phyloP scores from a whole-genome alignment of 2,329 filamentous ascomycete genomes.

The Arthrobotrys iridis region DNA sequence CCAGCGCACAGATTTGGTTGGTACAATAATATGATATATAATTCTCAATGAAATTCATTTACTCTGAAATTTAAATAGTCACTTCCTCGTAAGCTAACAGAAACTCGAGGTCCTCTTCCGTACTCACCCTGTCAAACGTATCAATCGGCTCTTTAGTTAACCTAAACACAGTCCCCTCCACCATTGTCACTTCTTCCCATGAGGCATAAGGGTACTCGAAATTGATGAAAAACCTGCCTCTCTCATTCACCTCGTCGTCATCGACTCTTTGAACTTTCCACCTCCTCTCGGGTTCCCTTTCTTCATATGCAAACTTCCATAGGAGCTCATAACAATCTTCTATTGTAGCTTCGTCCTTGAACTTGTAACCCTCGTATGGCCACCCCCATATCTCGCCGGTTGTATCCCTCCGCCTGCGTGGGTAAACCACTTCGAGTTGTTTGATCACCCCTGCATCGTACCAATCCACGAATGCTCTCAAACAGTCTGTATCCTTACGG shows the following conservation, averaged over 20 bases:
- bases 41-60: too few species aligned
- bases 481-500: not conserved
- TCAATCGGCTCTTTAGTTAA: conserved; percentile 1
- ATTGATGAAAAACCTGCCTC: conserved; percentile 10
- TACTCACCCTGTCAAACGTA: not conserved
- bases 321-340: conserved; percentile 22
- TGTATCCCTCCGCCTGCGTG: not conserved
- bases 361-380: not conserved
- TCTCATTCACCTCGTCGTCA: conserved; percentile 23
- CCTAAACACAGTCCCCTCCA: conserved; percentile 36
- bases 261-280: conserved; percentile 19
- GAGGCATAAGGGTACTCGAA: not conserved
- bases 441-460: conserved; percentile 7
- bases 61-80: too few species aligned
- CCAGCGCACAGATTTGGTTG: not conserved
- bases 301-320: not conserved
- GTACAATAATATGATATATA: not conserved
- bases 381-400: not conserved
- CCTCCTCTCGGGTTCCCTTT: not conserved
- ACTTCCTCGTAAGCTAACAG: not conserved
- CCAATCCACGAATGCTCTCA: conserved; percentile 4
- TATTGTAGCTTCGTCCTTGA: not conserved
- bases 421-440: conserved; percentile 27
- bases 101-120: conserved; percentile 13
- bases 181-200: not conserved